These are phyloP conservation scores for Bertia moriformis DNA, from an alignment of 2,329 filamentous ascomycete genomes.

Conservation along the genomic window DNA sequence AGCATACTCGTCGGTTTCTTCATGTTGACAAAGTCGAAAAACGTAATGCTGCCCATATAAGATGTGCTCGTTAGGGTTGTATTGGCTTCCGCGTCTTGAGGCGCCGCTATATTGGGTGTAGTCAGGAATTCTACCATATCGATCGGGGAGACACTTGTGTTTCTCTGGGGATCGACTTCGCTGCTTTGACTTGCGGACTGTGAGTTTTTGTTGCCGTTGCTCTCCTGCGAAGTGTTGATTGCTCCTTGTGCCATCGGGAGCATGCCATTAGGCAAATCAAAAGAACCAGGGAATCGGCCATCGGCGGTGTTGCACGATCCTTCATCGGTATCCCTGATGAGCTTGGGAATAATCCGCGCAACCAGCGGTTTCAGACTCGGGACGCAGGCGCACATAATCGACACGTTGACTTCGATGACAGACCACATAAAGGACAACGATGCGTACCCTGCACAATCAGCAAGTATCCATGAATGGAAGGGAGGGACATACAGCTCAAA, in stretches of 20 bases:
- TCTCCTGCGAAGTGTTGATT: not conserved
- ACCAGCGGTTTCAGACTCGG: conserved; percentile 49
- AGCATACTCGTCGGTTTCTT: conserved; percentile 40
- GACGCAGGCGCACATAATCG: conserved; percentile 50
- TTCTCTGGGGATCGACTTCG: conserved; percentile 8
- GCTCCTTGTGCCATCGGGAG: not conserved
- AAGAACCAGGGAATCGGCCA: not conserved
- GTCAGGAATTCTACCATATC: conserved; percentile 9
- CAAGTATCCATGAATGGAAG: conserved; percentile 2
- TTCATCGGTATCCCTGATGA: conserved; percentile 32
- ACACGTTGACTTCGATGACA: conserved; percentile 48
- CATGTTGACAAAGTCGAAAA: conserved; percentile 50
- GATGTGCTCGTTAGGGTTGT: conserved; percentile 12
- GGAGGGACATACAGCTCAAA: conserved; percentile 17
- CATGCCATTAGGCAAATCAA: not conserved
- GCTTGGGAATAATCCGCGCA: conserved; percentile 35
- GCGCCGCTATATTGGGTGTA: conserved; percentile 18
- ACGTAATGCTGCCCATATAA: conserved; percentile 22
- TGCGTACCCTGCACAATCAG: conserved; percentile 28
- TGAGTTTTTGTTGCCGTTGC: not conserved
- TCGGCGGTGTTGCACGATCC: conserved; percentile 11
- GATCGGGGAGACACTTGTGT: not conserved
- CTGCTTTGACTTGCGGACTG: not conserved
- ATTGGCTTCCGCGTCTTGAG: conserved; percentile 20
- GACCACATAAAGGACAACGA: conserved; percentile 55